Evolutionary conservation across 805 yeast genomes (phyloP).

Genomic region (Wickerhamomyces canadensis): DNA sequence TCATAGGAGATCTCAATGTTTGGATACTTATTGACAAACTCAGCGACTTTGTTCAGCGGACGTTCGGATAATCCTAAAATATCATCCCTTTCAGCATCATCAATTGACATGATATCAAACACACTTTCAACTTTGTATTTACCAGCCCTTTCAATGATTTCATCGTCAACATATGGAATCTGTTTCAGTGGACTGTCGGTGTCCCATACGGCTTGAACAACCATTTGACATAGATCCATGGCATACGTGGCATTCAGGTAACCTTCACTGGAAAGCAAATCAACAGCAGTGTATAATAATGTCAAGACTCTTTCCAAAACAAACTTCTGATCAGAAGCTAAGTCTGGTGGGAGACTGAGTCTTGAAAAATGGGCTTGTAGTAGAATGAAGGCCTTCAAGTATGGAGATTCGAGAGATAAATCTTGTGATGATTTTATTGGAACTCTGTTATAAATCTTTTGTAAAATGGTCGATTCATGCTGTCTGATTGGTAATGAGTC

Average conservation of each 20-base stretch:
- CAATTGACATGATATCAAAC: conserved; percentile 69
- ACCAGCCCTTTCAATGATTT: conserved; percentile 48
- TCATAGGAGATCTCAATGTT: conserved; percentile 66
- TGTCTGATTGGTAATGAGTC: conserved; percentile 59
- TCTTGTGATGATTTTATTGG: conserved; percentile 52
- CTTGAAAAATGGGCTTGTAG: conserved; percentile 81
- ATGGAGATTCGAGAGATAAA: conserved; percentile 39
- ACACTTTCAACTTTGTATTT: conserved; percentile 59
- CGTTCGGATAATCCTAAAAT: conserved; percentile 50
- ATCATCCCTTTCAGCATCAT: conserved; percentile 65
- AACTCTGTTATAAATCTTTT: conserved; percentile 46
- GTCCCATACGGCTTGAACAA: conserved; percentile 83
- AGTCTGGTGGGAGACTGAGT: conserved; percentile 52
- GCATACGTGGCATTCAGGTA: conserved; percentile 69
- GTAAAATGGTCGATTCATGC: conserved; percentile 47
- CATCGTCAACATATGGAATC: conserved; percentile 61
- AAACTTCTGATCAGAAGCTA: conserved; percentile 47
- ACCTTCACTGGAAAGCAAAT: conserved; percentile 76
- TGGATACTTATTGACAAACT: conserved; percentile 87
- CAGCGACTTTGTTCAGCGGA: conserved; percentile 63
- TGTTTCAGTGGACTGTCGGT: conserved; percentile 74
- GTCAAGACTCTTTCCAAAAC: conserved; percentile 46
- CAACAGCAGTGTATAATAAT: conserved; percentile 64
- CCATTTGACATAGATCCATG: conserved; percentile 86
- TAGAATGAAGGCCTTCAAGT: conserved; percentile 65